Conservation (phyloP, 352 stramenopile species). For the Pythium dissimile region DNA sequence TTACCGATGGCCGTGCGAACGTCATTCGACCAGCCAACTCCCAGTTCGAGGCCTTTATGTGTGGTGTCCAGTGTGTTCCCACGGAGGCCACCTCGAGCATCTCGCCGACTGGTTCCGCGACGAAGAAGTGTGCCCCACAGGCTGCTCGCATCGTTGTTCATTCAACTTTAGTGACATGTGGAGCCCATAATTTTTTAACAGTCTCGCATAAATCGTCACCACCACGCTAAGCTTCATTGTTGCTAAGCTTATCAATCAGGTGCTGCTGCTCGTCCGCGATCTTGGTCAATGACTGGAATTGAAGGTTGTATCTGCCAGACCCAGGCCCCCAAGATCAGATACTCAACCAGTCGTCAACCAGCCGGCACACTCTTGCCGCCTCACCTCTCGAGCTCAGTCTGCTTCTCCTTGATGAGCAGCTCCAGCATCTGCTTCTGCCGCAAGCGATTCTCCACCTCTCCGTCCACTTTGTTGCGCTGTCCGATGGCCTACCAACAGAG, state of each 20-base stretch:
- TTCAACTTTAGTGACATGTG: slow-evolving; percentile 26
- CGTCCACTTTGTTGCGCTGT: slow-evolving; percentile 76
- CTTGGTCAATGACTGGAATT: slow-evolving; percentile 73
- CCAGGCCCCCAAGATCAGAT: neutral
- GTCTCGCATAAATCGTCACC: neutral
- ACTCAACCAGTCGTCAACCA: neutral
- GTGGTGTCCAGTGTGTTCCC: slow-evolving; percentile 90
- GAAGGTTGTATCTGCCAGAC: slow-evolving; percentile 52
- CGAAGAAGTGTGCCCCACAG: slow-evolving; percentile 47
- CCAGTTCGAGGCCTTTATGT: slow-evolving; percentile 87
- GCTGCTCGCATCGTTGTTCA: slow-evolving; percentile 40
- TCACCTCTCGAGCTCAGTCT: slow-evolving; percentile 73
- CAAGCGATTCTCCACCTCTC: slow-evolving; percentile 78
- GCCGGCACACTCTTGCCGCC: neutral
- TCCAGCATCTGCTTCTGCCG: slow-evolving; percentile 79
- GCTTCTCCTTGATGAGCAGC: slow-evolving; percentile 79
- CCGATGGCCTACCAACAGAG: slow-evolving; percentile 84
- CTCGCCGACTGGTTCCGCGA: slow-evolving; percentile 55
- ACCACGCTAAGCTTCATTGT: slow-evolving; percentile 67
- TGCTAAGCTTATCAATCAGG: slow-evolving; percentile 85
- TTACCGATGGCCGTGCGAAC: neutral
- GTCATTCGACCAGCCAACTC: slow-evolving; percentile 48
- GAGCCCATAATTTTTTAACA: slow-evolving; percentile 1
- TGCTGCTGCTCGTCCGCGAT: slow-evolving; percentile 79
- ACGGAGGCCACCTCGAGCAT: slow-evolving; percentile 84